A percentile compares a stretch with the other conserved stretches of the same genome.
Evolutionary conservation across 331 rosid species (phyloP).

Genomic region (Arachis monticola): DNA sequence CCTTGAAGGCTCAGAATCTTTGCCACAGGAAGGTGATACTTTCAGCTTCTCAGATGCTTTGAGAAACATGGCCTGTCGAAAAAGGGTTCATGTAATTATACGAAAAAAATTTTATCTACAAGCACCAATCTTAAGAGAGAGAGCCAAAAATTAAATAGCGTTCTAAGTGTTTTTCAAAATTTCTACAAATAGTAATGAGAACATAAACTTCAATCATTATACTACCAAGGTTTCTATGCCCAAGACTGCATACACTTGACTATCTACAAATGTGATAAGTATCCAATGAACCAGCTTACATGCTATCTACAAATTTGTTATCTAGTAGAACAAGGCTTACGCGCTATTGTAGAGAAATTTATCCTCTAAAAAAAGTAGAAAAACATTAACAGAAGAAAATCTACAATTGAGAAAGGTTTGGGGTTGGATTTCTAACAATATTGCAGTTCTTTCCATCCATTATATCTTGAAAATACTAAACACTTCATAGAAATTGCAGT

Average conservation of each 20-base stretch:
- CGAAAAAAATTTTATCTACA: constrained; percentile 2
- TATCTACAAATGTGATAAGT: constrained; percentile 15
- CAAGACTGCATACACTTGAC: background rate
- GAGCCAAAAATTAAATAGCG: constrained; percentile 26
- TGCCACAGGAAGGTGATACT: constrained; percentile 51
- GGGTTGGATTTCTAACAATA: background rate
- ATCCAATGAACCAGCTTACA: background rate
- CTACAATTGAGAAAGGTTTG: constrained; percentile 9
- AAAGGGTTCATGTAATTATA: constrained; percentile 27
- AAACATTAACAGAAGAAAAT: background rate
- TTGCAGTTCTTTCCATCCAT: constrained; percentile 7
- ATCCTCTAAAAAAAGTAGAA: constrained; percentile 10
- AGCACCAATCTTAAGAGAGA: background rate
- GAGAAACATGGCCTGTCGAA: constrained; percentile 76
- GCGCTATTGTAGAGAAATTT: background rate
- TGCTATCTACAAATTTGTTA: background rate
- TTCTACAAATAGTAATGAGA: background rate
- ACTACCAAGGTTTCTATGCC: no score
- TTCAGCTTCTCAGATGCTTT: constrained; percentile 57
- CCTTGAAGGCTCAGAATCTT: constrained; percentile 49
- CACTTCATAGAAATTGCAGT: constrained; percentile 15
- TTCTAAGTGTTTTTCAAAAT: background rate
- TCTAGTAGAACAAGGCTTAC: background rate
- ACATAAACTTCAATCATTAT: background rate
- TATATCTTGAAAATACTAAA: background rate